Base-by-base conservation (phyloP, 805 yeast species). In the Debaryomyces castellii region DNA sequence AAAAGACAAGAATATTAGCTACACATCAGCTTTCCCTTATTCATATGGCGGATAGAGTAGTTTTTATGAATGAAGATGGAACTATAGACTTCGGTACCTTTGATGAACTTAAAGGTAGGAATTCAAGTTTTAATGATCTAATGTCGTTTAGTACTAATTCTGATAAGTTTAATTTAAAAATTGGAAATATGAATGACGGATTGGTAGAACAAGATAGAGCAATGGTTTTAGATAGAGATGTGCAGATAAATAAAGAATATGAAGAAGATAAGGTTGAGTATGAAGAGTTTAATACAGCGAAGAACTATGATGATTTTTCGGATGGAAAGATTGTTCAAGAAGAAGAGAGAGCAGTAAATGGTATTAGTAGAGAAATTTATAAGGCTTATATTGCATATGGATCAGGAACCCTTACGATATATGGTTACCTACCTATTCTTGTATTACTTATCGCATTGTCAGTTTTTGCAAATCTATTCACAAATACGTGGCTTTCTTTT, bases 21-120 rank as follows among this genome's bases (percentile, higher is more conserved):
- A 89, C 96, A 0, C 96, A 89, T 62, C 96, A 89, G 60, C 69
- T 89, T 41, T 80, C 89, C 5, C 69, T 89, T 48, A 77, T 89
- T 49, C 80, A 79, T 17, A 66, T 75, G 45, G 94, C 95, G 14
- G 89, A 85, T 59, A 73, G 85, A 39, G 68, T 89, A 25, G 73
- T 89, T 10, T 87, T 84, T 49, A 64, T 89, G 52, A 79, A 82
- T 54, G 81, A 85, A 16, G 87, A 85, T 43, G 83, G 89, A 0
- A 56, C 77, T 0, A 66, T 85, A 24, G 80, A 76, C 38, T 63
- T 80, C 28, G 96, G 91, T 11, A 75, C 86, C 0, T 69, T 78
- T 17, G 76, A 71, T 0, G 84, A 85, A 42, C 64, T 89, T 47
- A 57, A 67, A 39, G 47, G 33, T 2, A 64, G 67, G n/a, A 74